A percentile compares a stretch with the other conserved stretches of the same genome.
Conservation (phyloP, 176 grass and related monocot species). For the Pharus latifolius region DNA sequence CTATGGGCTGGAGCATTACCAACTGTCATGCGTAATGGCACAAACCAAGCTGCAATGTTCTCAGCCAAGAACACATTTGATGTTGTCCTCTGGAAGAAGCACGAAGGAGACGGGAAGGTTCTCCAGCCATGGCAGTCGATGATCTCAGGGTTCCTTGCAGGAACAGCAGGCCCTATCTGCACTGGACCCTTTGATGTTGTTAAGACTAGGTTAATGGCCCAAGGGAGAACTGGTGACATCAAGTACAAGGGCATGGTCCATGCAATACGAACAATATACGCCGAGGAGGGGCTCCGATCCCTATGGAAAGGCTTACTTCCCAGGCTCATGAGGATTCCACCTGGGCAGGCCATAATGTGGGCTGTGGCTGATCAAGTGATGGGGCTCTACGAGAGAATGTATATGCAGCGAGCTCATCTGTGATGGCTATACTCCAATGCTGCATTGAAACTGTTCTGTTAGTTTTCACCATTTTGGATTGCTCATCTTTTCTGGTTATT, state of each 20-base stretch:
- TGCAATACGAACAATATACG: constrained; percentile 64
- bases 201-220: constrained; percentile 92
- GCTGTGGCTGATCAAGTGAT: constrained; percentile 89
- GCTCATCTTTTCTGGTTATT: background rate
- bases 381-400: constrained; percentile 73
- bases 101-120: constrained; percentile 72
- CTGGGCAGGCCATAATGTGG: constrained; percentile 98
- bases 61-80: constrained; percentile 87
- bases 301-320: constrained; percentile 95
- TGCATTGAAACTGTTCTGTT: constrained; percentile 12
- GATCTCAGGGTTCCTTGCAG: constrained; percentile 92
- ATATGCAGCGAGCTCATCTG: constrained; percentile 30
- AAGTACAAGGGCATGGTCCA: constrained; percentile 84
- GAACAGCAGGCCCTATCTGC: constrained; percentile 87
- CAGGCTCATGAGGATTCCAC: constrained; percentile 98
- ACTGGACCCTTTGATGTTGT: constrained; percentile 91
- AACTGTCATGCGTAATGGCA: constrained; percentile 94
- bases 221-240: constrained; percentile 54
- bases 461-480: background rate
- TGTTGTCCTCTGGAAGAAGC: constrained; percentile 84
- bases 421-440: constrained; percentile 18
- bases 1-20: constrained; percentile 81
- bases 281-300: constrained; percentile 67
- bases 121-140: constrained; percentile 95
- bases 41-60: constrained; percentile 98